A percentile compares a stretch with the other conserved stretches of the same genome.
Conservation (phyloP, 192 early-diverging fungal species). For the Coemansia reversa region DNA sequence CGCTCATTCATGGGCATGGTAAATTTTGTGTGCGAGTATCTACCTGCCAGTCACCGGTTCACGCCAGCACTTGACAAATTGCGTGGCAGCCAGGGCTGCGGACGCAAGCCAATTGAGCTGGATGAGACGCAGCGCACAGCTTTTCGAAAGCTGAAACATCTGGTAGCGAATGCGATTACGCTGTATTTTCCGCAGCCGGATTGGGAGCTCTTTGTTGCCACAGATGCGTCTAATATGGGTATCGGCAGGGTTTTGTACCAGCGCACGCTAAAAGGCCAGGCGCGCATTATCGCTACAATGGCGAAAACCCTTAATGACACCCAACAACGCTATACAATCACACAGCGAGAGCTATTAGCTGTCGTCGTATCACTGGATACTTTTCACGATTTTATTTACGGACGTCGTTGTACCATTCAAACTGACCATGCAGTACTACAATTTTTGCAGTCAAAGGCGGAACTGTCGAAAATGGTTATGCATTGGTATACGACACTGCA, state of each 20-base stretch:
- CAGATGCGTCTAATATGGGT: neutral
- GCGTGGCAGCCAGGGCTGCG: too few relatives aligned
- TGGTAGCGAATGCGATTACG: neutral
- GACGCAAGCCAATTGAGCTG: too few relatives aligned
- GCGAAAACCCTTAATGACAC: neutral
- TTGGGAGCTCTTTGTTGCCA: neutral
- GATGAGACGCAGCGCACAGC: too few relatives aligned
- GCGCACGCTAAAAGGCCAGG: too few relatives aligned
- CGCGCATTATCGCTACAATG: neutral
- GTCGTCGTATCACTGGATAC: neutral
- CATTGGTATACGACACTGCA: conserved; percentile 13
- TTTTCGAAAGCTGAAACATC: too few relatives aligned
- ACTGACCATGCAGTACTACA: conserved; percentile 29
- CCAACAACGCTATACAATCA: neutral
- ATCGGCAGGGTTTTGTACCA: conserved; percentile 4
- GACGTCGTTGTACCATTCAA: conserved; percentile 31
- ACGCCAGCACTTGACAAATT: too few relatives aligned
- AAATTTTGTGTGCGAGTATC: too few relatives aligned
- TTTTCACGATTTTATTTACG: conserved; percentile 41
- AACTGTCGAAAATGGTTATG: conserved; percentile 12
- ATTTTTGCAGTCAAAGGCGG: too few relatives aligned
- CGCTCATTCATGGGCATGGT: too few relatives aligned
- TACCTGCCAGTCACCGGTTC: too few relatives aligned
- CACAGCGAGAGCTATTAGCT: neutral
- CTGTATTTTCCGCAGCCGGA: neutral